Conservation (phyloP, 371 early-diverging fungal species). For the Syncephalis plumigaleata region DNA sequence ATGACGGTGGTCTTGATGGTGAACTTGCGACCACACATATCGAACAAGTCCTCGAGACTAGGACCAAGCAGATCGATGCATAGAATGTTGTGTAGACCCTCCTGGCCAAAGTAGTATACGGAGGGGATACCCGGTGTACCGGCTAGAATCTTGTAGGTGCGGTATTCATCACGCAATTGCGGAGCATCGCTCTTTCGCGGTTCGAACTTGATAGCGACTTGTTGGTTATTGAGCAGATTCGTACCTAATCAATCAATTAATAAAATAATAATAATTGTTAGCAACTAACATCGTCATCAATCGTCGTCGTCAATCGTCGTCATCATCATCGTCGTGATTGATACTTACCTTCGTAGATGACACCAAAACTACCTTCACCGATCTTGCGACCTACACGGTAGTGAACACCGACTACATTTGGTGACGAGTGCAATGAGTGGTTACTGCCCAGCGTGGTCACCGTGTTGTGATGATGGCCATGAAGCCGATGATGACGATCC, state of each 20-base stretch:
- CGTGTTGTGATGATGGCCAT: too few relatives aligned
- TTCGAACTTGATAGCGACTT: constrained; percentile 85
- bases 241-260: constrained; percentile 24
- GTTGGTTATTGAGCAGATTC: constrained; percentile 60
- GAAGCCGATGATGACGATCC: too few relatives aligned
- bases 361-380: constrained; percentile 94
- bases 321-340: not conserved
- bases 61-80: constrained; percentile 98
- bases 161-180: constrained; percentile 82
- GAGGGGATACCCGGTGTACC: constrained; percentile 69
- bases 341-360: constrained; percentile 84
- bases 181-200: constrained; percentile 86
- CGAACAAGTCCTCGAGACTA: constrained; percentile 94
- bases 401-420: constrained; percentile 78
- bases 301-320: too few relatives aligned
- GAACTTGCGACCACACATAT: constrained; percentile 82
- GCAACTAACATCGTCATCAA: too few relatives aligned
- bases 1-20: constrained; percentile 87
- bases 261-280: too few relatives aligned
- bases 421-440: constrained; percentile 6
- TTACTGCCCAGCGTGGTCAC: not conserved
- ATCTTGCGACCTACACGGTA: constrained; percentile 89
- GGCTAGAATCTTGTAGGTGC: constrained; percentile 74
- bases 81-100: constrained; percentile 89
- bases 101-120: constrained; percentile 91